Conservation (phyloP, 1,284 basidiomycete genomes). For the Exobasidium cylindrosporum region DNA sequence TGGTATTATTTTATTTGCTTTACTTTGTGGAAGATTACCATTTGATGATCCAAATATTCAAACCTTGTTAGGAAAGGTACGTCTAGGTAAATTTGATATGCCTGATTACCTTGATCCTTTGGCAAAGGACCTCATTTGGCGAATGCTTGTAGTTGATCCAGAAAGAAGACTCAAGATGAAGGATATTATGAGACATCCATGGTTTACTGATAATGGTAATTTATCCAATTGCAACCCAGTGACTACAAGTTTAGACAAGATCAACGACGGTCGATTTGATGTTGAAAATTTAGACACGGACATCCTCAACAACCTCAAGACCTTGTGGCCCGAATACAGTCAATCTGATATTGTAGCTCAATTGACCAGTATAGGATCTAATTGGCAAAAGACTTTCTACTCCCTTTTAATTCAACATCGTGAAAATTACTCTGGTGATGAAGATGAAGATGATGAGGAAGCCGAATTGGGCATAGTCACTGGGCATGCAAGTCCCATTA, state of each 20-base stretch:
- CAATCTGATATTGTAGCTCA: conserved; percentile 39
- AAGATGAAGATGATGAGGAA: conserved; percentile 46
- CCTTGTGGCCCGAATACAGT: conserved; percentile 68
- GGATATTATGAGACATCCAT: conserved; percentile 82
- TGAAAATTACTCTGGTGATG: conserved; percentile 50
- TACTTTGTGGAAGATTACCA: conserved; percentile 84
- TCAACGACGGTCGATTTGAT: conserved; percentile 56
- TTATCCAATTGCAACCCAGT: conserved; percentile 47
- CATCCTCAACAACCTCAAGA: conserved; percentile 83
- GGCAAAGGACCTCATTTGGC: conserved; percentile 76
- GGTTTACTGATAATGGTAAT: conserved; percentile 69
- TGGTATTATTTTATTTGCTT: conserved; percentile 89
- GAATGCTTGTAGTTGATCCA: conserved; percentile 85
- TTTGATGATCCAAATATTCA: conserved; percentile 87
- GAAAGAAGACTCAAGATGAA: conserved; percentile 80
- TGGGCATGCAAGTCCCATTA: not conserved
- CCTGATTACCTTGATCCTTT: conserved; percentile 69
- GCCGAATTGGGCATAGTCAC: conserved; percentile 17
- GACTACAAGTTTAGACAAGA: conserved; percentile 31
- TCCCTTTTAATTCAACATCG: conserved; percentile 48
- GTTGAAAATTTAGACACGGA: conserved; percentile 70
- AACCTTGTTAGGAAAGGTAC: conserved; percentile 77
- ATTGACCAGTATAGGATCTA: conserved; percentile 34
- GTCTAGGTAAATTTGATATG: conserved; percentile 76
- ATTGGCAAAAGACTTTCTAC: conserved; percentile 55